Evolutionary conservation across 2,329 filamentous ascomycete genomes (phyloP).

Genomic region (Epichloe typhina): DNA sequence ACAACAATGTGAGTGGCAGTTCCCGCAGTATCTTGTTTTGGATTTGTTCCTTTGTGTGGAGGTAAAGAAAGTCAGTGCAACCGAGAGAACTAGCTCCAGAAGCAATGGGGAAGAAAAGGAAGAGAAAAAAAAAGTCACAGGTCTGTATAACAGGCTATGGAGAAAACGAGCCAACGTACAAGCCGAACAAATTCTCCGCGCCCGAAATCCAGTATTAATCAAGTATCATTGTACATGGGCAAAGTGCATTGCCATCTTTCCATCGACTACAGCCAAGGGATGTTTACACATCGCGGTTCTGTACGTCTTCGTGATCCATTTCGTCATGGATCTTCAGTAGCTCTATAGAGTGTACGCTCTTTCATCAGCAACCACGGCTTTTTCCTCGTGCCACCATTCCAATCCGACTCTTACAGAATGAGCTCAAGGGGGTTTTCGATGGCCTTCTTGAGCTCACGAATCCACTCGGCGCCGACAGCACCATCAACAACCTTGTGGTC

Average conservation of each 20-base stretch:
- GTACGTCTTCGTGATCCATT: slow-evolving; percentile 1
- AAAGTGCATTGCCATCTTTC: slow-evolving; percentile 16
- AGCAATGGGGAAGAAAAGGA: background rate
- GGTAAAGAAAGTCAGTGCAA: background rate
- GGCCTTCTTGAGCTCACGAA: slow-evolving; percentile 92
- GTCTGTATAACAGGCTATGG: slow-evolving; percentile 10
- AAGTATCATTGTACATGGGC: slow-evolving; percentile 30
- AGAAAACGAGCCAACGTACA: slow-evolving; percentile 16
- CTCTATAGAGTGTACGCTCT: slow-evolving; percentile 10
- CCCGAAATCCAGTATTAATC: slow-evolving; percentile 25
- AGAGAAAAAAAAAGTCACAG: slow-evolving; percentile 1
- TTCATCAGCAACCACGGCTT: slow-evolving; percentile 3
- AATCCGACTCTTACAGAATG: slow-evolving; percentile 48
- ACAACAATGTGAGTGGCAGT: too few species aligned
- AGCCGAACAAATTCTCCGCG: slow-evolving; percentile 15
- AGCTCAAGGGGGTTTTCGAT: slow-evolving; percentile 95
- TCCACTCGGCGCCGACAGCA: slow-evolving; percentile 91
- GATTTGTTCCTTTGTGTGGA: too few species aligned
- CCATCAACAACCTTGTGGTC: slow-evolving; percentile 99
- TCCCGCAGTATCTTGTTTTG: too few species aligned
- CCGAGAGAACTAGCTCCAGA: background rate
- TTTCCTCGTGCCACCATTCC: background rate
- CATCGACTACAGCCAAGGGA: slow-evolving; percentile 4
- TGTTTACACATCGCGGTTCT: background rate
- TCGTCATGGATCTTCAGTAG: slow-evolving; percentile 4